These are phyloP conservation scores for Colletotrichum sp. DNA, from an alignment of 2,329 filamentous ascomycete genomes.

Conservation along the genomic window DNA sequence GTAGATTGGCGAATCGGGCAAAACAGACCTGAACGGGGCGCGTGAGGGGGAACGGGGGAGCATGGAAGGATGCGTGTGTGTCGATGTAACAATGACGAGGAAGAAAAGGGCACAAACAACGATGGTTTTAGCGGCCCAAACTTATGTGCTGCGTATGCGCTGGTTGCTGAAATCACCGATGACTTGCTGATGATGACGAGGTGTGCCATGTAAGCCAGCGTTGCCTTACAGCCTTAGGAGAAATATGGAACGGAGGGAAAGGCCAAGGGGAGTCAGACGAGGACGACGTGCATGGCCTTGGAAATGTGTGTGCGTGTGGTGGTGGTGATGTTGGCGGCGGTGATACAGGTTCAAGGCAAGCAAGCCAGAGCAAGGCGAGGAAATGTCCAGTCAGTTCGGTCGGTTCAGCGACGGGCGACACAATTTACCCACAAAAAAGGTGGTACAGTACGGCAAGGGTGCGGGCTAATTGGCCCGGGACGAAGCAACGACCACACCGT, in stretches of 20 bases:
- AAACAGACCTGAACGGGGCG: neutral
- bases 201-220: neutral
- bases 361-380: neutral
- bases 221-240: neutral
- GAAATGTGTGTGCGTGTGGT: neutral
- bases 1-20: conserved; percentile 14
- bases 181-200: neutral
- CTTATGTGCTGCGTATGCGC: neutral
- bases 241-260: neutral
- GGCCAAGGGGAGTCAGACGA: neutral
- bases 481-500: neutral
- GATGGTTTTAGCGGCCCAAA: neutral
- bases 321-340: neutral
- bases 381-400: neutral
- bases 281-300: neutral
- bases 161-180: neutral
- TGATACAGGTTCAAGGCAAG: neutral
- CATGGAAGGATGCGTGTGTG: neutral
- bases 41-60: neutral
- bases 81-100: neutral
- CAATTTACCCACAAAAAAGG: conserved; percentile 11
- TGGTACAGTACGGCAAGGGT: neutral
- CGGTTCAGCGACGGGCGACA: neutral
- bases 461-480: neutral
- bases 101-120: neutral